Base-by-base conservation (phyloP, 1,139 yeast genomes). In the Pichiaceae sp. region DNA sequence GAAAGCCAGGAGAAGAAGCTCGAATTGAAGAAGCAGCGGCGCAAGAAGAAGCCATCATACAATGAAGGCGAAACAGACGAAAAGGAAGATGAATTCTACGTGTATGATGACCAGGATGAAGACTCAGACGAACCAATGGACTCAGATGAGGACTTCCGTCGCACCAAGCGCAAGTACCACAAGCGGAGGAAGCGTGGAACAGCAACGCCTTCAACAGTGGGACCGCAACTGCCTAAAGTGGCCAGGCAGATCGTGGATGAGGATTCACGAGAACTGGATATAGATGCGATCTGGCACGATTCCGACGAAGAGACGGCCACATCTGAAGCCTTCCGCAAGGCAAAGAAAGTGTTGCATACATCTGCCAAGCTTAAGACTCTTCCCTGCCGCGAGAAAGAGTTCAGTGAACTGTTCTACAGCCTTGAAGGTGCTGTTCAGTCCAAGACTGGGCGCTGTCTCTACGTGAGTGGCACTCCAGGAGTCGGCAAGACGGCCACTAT, bases 391-490 rank as follows among this genome's bases (percentile, higher is more conserved):
- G 97, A 87, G 45, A 73, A 74, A 26, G 96, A 91, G 54, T 87
- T 82, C 54, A 72, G 79, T n/a, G 72, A 79, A 39, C 64, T 91
- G 7, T 83, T 78, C 54, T 58, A 75, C 37, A 76, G 78, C 34
- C 57, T 91, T n/a, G 91, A 86, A 49, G 69, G 77, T 36, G 86
- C 96, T 1, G 75, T 91, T 25, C 70, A 70, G 38, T 72, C 80
- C 15, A 74, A 74, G 32, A 72, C 81, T 1, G 97, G 98, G 0
- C 74, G 91, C 16, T 85, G 96, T 50, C 62, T 91, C 5, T 91
- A 89, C 52, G 78, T 91, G 5, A 85, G 96, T 58, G 99, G 99
- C 2, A 87, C 96, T 0, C 98, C 99, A 0, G 99, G 99, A 9
- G 89, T 34, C n/a, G 99, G 99, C 12, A 91, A 91, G 56, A 91